These are phyloP conservation scores for Vigna unguiculata DNA, from an alignment of 306 rosid species.

Conservation along the genomic window DNA sequence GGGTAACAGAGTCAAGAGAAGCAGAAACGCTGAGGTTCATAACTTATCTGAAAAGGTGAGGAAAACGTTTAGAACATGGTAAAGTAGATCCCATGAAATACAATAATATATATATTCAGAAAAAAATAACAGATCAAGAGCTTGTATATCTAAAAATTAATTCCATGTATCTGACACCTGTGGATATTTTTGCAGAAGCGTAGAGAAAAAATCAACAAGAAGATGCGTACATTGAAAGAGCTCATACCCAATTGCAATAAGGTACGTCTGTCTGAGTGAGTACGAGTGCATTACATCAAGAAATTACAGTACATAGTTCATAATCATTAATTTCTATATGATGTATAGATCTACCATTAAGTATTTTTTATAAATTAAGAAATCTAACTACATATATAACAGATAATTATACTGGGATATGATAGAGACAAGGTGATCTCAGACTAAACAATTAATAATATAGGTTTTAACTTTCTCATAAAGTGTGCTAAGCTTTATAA, in stretches of 20 bases:
- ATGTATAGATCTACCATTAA: too few relatives aligned
- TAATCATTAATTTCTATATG: neutral
- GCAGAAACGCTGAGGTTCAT: constrained; percentile 42
- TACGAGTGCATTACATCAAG: neutral
- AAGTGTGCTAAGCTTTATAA: neutral
- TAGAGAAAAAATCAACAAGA: constrained; percentile 59
- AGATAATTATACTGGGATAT: neutral
- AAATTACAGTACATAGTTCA: too few relatives aligned
- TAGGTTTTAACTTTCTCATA: neutral
- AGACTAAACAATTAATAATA: too few relatives aligned
- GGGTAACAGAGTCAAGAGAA: constrained; percentile 47
- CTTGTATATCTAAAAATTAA: neutral
- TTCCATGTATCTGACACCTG: neutral
- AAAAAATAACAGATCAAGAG: neutral
- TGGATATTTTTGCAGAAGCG: constrained; percentile 56
- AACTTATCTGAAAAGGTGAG: constrained; percentile 62
- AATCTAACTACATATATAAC: neutral
- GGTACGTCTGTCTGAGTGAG: constrained; percentile 39
- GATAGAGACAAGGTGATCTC: too few relatives aligned
- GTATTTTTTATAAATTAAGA: neutral
- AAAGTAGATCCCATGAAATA: neutral
- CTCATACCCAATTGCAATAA: constrained; percentile 67
- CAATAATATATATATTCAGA: neutral
- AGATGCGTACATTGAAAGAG: constrained; percentile 54
- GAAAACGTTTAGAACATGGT: neutral